Evolutionary conservation across 179 eudicot species (phyloP).

Genomic region (Carnegiea gigantea): DNA sequence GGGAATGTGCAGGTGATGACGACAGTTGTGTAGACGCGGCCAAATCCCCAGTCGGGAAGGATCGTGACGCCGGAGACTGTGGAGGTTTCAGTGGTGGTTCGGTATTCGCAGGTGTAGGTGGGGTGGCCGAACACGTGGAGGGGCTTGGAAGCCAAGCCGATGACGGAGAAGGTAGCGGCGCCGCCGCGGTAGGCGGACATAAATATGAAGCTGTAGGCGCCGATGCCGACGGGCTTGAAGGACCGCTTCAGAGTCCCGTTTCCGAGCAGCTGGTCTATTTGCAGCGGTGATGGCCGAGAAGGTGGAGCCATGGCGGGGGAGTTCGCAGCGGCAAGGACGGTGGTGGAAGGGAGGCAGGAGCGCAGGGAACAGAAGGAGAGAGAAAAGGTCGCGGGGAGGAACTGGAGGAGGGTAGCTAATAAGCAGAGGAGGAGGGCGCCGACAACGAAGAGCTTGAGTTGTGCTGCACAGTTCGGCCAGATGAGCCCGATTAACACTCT

Average conservation of each 20-base stretch:
- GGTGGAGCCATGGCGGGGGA: slow-evolving; percentile 15
- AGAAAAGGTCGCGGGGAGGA: slow-evolving; percentile 20
- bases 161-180: slow-evolving; percentile 55
- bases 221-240: slow-evolving; percentile 57
- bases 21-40: slow-evolving; percentile 66
- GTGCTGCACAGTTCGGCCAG: slow-evolving; percentile 56
- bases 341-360: slow-evolving; percentile 1
- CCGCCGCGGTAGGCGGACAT: slow-evolving; percentile 91
- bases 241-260: slow-evolving; percentile 38
- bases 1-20: slow-evolving; percentile 80
- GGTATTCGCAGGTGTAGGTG: slow-evolving; percentile 54
- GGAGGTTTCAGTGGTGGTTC: not conserved
- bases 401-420: slow-evolving; percentile 10
- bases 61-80: slow-evolving; percentile 36
- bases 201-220: slow-evolving; percentile 66
- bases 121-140: slow-evolving; percentile 59
- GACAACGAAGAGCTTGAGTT: slow-evolving; percentile 53
- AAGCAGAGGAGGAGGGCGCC: slow-evolving; percentile 17
- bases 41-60: slow-evolving; percentile 88
- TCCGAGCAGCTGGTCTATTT: slow-evolving; percentile 14
- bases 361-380: slow-evolving; percentile 7
- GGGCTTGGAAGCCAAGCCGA: slow-evolving; percentile 66
- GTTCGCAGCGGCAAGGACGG: not conserved
- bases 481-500: slow-evolving; percentile 41
- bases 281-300: slow-evolving; percentile 3